Evolutionary conservation across 2,329 filamentous ascomycete genomes (phyloP).

Genomic region (Pestalotiopsis fici): DNA sequence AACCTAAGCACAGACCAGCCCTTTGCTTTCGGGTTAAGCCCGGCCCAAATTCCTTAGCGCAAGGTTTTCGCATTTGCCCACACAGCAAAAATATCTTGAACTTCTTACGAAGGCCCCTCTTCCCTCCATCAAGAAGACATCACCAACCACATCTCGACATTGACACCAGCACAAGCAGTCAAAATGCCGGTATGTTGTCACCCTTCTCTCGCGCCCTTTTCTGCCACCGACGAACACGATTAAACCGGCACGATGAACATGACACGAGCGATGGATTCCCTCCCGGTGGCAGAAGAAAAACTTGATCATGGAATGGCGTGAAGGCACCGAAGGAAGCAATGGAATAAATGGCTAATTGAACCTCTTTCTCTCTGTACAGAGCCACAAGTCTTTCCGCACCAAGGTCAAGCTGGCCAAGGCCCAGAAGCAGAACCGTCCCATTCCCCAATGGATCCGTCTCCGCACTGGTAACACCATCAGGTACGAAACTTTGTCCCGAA

Average conservation of each 20-base stretch:
- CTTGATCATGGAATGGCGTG: neutral
- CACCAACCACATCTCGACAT: slow-evolving; percentile 34
- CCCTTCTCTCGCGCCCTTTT: neutral
- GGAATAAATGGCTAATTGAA: slow-evolving; percentile 11
- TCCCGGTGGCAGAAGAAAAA: neutral
- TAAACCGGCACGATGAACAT: neutral
- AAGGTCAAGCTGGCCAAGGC: slow-evolving; percentile 99
- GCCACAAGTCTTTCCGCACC: slow-evolving; percentile 99
- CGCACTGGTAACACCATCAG: slow-evolving; percentile 99
- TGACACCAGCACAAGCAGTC: slow-evolving; percentile 34
- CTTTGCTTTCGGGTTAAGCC: slow-evolving; percentile 3
- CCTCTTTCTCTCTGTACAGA: slow-evolving; percentile 54
- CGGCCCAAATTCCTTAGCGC: slow-evolving; percentile 3
- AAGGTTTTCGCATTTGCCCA: slow-evolving; percentile 1
- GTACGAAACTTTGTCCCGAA: slow-evolving; percentile 58
- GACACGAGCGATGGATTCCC: neutral
- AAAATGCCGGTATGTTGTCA: slow-evolving; percentile 40
- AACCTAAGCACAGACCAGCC: neutral
- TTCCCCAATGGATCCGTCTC: slow-evolving; percentile 99
- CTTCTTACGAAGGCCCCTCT: neutral
- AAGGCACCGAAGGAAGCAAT: neutral
- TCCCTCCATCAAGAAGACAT: slow-evolving; percentile 16
- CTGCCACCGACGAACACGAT: neutral
- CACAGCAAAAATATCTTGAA: slow-evolving; percentile 5
- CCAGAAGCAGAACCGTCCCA: slow-evolving; percentile 99